These are phyloP conservation scores for Rhodotorula sp. DNA, from an alignment of 1,284 basidiomycete species.

Conservation along the genomic window DNA sequence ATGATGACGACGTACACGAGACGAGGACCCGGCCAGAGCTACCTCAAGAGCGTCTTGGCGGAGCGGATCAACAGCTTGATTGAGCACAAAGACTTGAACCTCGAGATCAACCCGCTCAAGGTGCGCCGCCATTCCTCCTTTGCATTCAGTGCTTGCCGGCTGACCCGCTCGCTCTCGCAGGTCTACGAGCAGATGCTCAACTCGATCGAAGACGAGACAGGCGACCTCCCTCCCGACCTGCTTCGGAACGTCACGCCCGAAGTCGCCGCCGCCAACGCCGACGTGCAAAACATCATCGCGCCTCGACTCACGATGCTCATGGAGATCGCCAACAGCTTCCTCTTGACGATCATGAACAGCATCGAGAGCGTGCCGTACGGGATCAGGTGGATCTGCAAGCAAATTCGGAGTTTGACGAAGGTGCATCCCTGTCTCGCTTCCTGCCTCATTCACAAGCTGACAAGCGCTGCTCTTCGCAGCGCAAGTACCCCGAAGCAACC, in stretches of 20 bases:
- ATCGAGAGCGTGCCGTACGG: constrained; percentile 97
- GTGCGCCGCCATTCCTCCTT: constrained; percentile 51
- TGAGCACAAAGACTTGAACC: constrained; percentile 95
- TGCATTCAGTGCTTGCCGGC: background rate
- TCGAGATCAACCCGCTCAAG: constrained; percentile 98
- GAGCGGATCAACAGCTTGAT: constrained; percentile 97
- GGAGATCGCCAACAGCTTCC: constrained; percentile 97
- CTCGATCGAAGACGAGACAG: constrained; percentile 96
- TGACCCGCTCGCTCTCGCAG: constrained; percentile 48
- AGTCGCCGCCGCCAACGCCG: constrained; percentile 83
- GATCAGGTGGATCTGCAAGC: constrained; percentile 99
- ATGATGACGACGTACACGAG: constrained; percentile 99
- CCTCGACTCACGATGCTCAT: constrained; percentile 95
- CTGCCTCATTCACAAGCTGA: background rate
- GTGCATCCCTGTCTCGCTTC: constrained; percentile 54
- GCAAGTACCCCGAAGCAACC: constrained; percentile 96
- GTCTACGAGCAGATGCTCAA: constrained; percentile 98
- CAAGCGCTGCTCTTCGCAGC: constrained; percentile 54
- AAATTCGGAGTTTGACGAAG: constrained; percentile 91
- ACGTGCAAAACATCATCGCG: constrained; percentile 96
- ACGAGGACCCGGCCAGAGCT: constrained; percentile 94
- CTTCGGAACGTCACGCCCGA: constrained; percentile 90
- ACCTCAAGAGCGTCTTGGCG: constrained; percentile 92
- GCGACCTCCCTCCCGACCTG: constrained; percentile 80
- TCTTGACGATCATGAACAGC: constrained; percentile 96